Percentiles rank a stretch among this genome's conserved stretches.
Conservation (phyloP, 1,284 basidiomycete genomes). For the Heterobasidion parviporum region DNA sequence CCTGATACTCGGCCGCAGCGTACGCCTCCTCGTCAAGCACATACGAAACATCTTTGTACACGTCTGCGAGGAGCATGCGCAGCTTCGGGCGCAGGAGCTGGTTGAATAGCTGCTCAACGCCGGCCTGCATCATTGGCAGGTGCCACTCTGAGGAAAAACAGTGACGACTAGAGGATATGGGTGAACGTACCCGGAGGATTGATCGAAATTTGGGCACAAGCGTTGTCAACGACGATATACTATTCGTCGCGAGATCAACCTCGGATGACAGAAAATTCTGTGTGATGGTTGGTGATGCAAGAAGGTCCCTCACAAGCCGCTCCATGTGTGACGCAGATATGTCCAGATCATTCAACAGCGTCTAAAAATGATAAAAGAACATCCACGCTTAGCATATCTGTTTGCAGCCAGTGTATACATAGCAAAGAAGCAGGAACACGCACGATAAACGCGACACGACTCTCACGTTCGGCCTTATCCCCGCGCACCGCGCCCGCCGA, state of each 20-base stretch:
- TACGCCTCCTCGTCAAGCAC: constrained; percentile 86
- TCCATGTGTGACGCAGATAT: constrained; percentile 83
- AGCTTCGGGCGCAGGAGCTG: constrained; percentile 84
- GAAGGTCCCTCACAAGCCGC: constrained; percentile 65
- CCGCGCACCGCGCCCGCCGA: constrained; percentile 42
- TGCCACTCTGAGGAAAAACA: neutral
- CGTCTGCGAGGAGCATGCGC: constrained; percentile 75
- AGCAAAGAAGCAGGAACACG: constrained; percentile 18
- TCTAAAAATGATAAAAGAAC: constrained; percentile 33
- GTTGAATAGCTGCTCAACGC: constrained; percentile 91
- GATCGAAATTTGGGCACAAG: constrained; percentile 61
- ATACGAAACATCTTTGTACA: constrained; percentile 88
- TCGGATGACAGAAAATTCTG: constrained; percentile 69
- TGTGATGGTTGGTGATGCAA: constrained; percentile 44
- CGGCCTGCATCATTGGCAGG: constrained; percentile 41
- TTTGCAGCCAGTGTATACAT: neutral
- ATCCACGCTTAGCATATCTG: neutral
- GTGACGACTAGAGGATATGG: neutral
- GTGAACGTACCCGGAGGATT: constrained; percentile 51
- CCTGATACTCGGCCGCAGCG: constrained; percentile 75
- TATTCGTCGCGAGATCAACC: constrained; percentile 35
- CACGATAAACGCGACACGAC: constrained; percentile 73
- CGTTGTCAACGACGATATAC: constrained; percentile 40
- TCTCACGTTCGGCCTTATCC: constrained; percentile 75
- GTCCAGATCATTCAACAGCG: constrained; percentile 84